Evolutionary conservation across 2,329 filamentous ascomycete species (phyloP).

Genomic region (Nemania sp.): DNA sequence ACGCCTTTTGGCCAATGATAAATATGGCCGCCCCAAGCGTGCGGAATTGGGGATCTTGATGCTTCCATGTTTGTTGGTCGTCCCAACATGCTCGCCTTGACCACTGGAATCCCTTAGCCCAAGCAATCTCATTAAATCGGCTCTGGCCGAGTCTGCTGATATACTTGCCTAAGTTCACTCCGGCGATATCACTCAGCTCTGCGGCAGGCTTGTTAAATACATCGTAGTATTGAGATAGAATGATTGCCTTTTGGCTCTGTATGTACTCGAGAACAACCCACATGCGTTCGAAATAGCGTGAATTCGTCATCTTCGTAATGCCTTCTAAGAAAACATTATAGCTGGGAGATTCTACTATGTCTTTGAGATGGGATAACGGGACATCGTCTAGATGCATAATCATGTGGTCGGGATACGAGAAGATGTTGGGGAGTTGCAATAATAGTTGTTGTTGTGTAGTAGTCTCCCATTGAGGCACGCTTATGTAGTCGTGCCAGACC

Average conservation of each 20-base stretch:
- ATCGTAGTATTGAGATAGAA: constrained; percentile 27
- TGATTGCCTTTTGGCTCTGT: constrained; percentile 21
- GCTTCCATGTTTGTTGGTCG: constrained; percentile 32
- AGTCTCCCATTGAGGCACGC: constrained; percentile 31
- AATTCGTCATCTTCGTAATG: constrained; percentile 28
- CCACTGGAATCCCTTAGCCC: constrained; percentile 29
- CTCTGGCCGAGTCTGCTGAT: constrained; percentile 27
- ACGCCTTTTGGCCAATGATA: constrained; percentile 30
- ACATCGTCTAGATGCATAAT: constrained; percentile 33
- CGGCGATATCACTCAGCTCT: constrained; percentile 16
- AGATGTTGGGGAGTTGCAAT: constrained; percentile 28
- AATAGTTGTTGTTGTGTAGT: constrained; percentile 28
- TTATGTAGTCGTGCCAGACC: constrained; percentile 33
- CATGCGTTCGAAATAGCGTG: constrained; percentile 32
- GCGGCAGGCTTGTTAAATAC: constrained; percentile 21
- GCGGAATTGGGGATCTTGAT: constrained; percentile 20
- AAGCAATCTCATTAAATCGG: constrained; percentile 29
- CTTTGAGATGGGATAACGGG: constrained; percentile 17
- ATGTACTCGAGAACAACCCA: constrained; percentile 35
- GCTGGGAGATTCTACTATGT: constrained; percentile 14
- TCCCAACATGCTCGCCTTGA: constrained; percentile 31
- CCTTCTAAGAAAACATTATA: constrained; percentile 26
- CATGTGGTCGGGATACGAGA: constrained; percentile 28
- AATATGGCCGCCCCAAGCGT: constrained; percentile 30
- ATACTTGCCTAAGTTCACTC: constrained; percentile 21